Base-by-base conservation (phyloP, 1,139 yeast species). In the Yamadazyma pseudoaaseri region DNA sequence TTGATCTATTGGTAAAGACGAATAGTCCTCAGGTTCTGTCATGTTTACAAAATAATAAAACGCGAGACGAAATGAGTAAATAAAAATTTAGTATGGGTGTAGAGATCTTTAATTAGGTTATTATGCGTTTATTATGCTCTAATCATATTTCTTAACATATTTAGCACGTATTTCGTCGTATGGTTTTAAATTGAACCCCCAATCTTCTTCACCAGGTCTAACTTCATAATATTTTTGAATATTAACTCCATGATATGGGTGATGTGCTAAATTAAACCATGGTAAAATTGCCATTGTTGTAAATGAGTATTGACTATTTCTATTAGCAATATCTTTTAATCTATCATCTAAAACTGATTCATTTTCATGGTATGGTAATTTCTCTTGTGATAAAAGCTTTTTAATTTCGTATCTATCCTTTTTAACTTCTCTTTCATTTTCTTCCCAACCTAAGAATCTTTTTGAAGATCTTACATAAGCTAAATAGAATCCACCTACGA, bases 231-330 rank as follows among this genome's bases (percentile, higher is more conserved):
- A 83, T 56, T 77, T 81, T 47, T 72, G 67, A 39, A 83, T 67
- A 54, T 81, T 83, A 38, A 84, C 81, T 23, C 94, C 95, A 58
- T 86, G 96, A 64, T 80, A 82, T 48, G 86, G 89, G 60, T 86
- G 96, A 54, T 79, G 65, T 32, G 81, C 89, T 45, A 84, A 65
- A 62, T 86, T 86, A 69, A 86, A 85, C 89, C 90, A 82, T 24
- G 95, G 95, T 51, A 86, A 61, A 43, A 84, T 56, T 37, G 81
- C 78, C 50, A 81, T 56, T 38, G 72, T 64, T 39, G 77, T 60
- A 50, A 79, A 80, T 6, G 95, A 79, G 56, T 79, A 81, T 49
- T 81, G 85, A 16, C 95, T 82, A 68, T 85, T 83, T 65, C 89
- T 77, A 52, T 85, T 81, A 44, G 95, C 80, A 45, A 84, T 70